Percentiles rank a stretch among this genome's conserved stretches.
Evolutionary conservation across 2,329 filamentous ascomycete genomes (phyloP).

Genomic region (Emergomyces pasteurianus): DNA sequence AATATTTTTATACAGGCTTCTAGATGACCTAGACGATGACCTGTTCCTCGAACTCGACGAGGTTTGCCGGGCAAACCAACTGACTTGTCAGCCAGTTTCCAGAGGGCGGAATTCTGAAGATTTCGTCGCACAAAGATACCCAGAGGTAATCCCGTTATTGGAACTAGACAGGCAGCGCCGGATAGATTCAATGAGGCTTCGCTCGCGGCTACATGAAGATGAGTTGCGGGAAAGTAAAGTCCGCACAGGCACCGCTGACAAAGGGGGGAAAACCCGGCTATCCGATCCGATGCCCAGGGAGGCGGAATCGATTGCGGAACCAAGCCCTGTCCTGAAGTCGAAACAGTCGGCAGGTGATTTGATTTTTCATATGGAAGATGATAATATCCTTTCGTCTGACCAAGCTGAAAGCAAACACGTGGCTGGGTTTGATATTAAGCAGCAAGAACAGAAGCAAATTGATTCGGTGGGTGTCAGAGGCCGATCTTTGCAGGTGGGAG

Average conservation of each 20-base stretch:
- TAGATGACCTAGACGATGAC: conserved; percentile 76
- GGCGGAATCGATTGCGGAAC: conserved; percentile 29
- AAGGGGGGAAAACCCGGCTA: conserved; percentile 34
- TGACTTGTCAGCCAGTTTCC: conserved; percentile 62
- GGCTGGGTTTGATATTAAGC: neutral
- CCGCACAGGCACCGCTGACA: conserved; percentile 54
- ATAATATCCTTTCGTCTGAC: conserved; percentile 23
- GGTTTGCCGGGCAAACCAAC: conserved; percentile 70
- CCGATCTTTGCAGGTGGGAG: neutral
- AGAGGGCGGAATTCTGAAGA: conserved; percentile 61
- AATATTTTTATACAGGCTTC: conserved; percentile 37
- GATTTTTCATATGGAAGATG: conserved; percentile 92
- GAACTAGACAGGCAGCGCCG: conserved; percentile 45
- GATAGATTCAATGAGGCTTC: conserved; percentile 65
- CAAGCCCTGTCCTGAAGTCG: conserved; percentile 54
- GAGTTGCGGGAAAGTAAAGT: conserved; percentile 53
- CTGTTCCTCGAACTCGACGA: conserved; percentile 69
- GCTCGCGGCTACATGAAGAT: conserved; percentile 49
- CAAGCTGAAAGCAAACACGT: neutral
- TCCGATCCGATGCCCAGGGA: conserved; percentile 31
- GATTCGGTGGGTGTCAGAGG: neutral
- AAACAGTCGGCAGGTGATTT: conserved; percentile 62
- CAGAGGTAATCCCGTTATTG: conserved; percentile 29
- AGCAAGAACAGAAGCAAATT: neutral
- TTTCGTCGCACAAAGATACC: conserved; percentile 34